Evolutionary conservation across 345 rosid species (phyloP), one percentile per base, ranked within the genome.

Genomic region (Dovyalis caffra): DNA sequence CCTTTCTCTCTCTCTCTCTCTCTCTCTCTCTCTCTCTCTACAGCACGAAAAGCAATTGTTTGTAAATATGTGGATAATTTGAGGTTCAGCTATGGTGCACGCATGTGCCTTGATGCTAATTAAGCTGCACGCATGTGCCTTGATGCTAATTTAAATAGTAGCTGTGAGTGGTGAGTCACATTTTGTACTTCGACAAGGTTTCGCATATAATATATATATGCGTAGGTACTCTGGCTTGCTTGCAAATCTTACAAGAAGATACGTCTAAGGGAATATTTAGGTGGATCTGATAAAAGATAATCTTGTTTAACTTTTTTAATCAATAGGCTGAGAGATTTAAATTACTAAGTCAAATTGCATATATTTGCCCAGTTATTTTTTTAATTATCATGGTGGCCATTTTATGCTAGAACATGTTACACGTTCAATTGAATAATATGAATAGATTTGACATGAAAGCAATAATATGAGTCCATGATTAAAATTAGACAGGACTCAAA

Each of bases 161-260:
- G 51, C 18, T 45, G 51, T 0, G 18, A 14, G 51, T 15, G 51
- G 51, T 0, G 51, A 15, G 20, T 45, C 21, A 16, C 5, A 5
- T 45, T 16, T 15, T 45, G 3, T 45, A 35, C 8, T 35, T 0
- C 8, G 38, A 5, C 38, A 35, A 35, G 38, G 38, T 7, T 34
- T 34, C 6, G 35, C 35, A 40, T 35, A 37, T 1, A 37, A 8
- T 38, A 38, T 38, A 9, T 38, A 40, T 38, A 26, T 72, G 33
- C 8, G 61, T 53, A 6, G 40, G 34, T 21, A 20, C 70, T 26
- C 57, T 57, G 58, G 7, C 25, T 45, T 73, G 56, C 53, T 43
- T 65, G 66, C 76, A 73, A 45, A 77, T 77, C 79, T 76, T 49
- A 29, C 23, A 28, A 23, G 31, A 57, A 77, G 75, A 60, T 73